A percentile compares a stretch with the other conserved stretches of the same genome.
Conservation (phyloP, 208 protist genomes). For the Lotmaria passim region DNA sequence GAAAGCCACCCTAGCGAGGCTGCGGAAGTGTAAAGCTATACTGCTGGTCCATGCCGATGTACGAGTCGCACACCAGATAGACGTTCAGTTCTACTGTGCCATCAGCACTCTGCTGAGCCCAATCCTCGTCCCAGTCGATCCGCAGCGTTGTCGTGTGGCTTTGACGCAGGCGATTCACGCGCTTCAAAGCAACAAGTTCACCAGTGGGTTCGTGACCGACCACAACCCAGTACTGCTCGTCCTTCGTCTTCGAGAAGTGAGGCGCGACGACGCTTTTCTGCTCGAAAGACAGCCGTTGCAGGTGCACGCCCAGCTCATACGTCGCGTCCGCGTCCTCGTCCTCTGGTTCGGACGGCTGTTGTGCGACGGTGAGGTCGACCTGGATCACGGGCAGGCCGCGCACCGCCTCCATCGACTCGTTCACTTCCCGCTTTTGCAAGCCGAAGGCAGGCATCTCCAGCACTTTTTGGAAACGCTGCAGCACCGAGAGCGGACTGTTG, state of each 20-base stretch:
- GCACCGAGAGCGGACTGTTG: conserved; percentile 55
- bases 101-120: conserved; percentile 39
- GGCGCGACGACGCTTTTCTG: conserved; percentile 79
- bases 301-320: conserved; percentile 64
- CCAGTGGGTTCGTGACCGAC: conserved; percentile 82
- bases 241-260: conserved; percentile 89
- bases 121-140: conserved; percentile 92
- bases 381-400: conserved; percentile 78
- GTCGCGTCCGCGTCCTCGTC: conserved; percentile 41
- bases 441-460: conserved; percentile 54
- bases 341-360: conserved; percentile 29
- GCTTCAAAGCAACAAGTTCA: conserved; percentile 94
- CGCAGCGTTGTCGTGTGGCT: conserved; percentile 54
- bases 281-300: conserved; percentile 66
- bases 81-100: conserved; percentile 62
- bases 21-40: conserved; percentile 69
- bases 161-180: conserved; percentile 74
- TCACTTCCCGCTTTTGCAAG: conserved; percentile 50
- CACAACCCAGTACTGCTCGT: conserved; percentile 94
- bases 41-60: conserved; percentile 92
- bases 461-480: conserved; percentile 56
- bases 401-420: conserved; percentile 81
- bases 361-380: conserved; percentile 58
- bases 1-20: conserved; percentile 30
- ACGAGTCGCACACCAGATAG: conserved; percentile 92